These are phyloP conservation scores for Mercurialis annua DNA, from an alignment of 345 rosid genomes.

Conservation along the genomic window DNA sequence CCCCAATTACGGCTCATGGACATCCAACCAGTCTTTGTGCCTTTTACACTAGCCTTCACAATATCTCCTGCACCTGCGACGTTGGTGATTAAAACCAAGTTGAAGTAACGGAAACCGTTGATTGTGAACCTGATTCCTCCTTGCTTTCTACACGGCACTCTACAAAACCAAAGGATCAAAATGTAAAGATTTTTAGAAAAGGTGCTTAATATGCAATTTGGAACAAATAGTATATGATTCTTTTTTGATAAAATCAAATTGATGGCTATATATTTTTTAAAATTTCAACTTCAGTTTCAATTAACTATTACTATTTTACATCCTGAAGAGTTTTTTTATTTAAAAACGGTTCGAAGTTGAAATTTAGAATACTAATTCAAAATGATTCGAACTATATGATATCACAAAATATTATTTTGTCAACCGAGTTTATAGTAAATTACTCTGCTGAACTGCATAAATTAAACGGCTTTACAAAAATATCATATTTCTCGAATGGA, in stretches of 20 bases:
- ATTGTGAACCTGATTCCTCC: slow-evolving; percentile 71
- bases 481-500: no score
- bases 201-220: neutral
- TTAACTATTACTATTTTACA: neutral
- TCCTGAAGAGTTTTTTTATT: neutral
- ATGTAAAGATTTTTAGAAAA: neutral
- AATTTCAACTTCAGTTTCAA: neutral
- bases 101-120: slow-evolving; percentile 59
- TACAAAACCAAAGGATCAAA: neutral
- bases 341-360: neutral
- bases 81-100: slow-evolving; percentile 58
- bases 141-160: slow-evolving; percentile 52
- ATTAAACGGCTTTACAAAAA: no score
- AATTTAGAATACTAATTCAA: no score
- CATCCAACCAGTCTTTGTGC: slow-evolving; percentile 56
- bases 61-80: slow-evolving; percentile 75
- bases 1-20: slow-evolving; percentile 65
- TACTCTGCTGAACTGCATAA: no score
- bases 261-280: neutral
- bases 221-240: neutral
- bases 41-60: slow-evolving; percentile 53
- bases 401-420: no score
- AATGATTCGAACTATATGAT: no score
- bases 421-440: no score
- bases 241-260: neutral